These are phyloP conservation scores for Xylariales sp. DNA, from an alignment of 2,329 filamentous ascomycete species.

Conservation along the genomic window DNA sequence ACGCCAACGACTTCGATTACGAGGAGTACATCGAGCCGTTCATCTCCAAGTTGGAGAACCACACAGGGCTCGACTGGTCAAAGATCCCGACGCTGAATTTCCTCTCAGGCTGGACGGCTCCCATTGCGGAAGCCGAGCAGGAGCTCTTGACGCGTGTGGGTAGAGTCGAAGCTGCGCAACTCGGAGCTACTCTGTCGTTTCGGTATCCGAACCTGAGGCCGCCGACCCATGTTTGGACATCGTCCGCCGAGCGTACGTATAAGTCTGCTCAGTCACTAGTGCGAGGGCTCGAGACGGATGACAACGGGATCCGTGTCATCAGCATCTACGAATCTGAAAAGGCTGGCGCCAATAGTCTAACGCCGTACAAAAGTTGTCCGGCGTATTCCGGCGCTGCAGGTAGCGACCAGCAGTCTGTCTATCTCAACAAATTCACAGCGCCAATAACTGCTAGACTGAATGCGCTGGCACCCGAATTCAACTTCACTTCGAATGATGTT, in stretches of 20 bases:
- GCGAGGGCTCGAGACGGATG: constrained; percentile 64
- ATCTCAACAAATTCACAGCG: constrained; percentile 66
- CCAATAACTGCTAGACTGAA: constrained; percentile 70
- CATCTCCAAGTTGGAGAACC: constrained; percentile 68
- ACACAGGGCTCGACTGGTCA: constrained; percentile 66
- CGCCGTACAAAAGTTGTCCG: constrained; percentile 73
- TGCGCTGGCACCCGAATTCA: constrained; percentile 64
- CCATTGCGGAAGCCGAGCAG: constrained; percentile 66
- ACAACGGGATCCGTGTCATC: constrained; percentile 65
- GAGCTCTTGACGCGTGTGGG: constrained; percentile 72
- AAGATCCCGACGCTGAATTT: constrained; percentile 67
- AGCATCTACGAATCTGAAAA: constrained; percentile 67
- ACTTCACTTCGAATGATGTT: constrained; percentile 72
- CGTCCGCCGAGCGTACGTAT: constrained; percentile 70
- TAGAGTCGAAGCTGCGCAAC: constrained; percentile 67
- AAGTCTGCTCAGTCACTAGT: constrained; percentile 69
- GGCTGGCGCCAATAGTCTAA: constrained; percentile 69
- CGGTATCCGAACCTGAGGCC: constrained; percentile 66
- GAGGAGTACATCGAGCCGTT: constrained; percentile 68
- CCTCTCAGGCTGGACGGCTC: constrained; percentile 66
- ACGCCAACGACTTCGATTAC: constrained; percentile 69
- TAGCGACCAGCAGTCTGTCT: constrained; percentile 64
- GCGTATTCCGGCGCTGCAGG: constrained; percentile 69
- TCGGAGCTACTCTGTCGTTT: constrained; percentile 69
- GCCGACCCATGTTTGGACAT: constrained; percentile 69